phyloP scores from a whole-genome alignment of 306 rosid genomes.

The Carpinus fangiana region DNA sequence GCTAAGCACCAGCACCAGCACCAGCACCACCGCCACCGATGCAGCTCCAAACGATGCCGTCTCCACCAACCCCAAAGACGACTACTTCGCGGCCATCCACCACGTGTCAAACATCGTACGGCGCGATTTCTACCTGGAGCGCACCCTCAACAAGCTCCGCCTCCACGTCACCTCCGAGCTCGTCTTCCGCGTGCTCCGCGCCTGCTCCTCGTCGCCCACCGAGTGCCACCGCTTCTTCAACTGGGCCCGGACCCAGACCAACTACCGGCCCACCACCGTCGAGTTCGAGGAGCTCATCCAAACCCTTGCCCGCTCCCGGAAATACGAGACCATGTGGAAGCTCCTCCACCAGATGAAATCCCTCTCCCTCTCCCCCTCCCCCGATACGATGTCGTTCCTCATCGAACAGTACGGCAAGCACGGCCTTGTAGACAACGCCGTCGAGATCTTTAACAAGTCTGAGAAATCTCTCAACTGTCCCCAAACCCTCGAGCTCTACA shows the following conservation, averaged over 20 bases:
- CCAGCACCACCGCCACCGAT: background rate
- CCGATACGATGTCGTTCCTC: conserved; percentile 58
- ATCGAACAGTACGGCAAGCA: conserved; percentile 71
- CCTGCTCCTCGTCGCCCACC: conserved; percentile 56
- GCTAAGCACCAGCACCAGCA: conserved; percentile 12
- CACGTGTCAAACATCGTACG: conserved; percentile 85
- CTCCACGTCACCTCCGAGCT: conserved; percentile 76
- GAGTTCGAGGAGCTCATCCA: conserved; percentile 81
- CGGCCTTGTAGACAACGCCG: conserved; percentile 71
- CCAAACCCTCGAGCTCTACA: conserved; percentile 53
- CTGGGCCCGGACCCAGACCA: conserved; percentile 73
- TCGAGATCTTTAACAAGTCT: conserved; percentile 64
- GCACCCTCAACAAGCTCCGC: conserved; percentile 87
- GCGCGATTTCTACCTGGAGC: conserved; percentile 87
- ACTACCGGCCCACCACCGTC: conserved; percentile 73
- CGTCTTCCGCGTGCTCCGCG: conserved; percentile 85
- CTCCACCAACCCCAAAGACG: conserved; percentile 39
- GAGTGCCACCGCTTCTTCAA: conserved; percentile 87
- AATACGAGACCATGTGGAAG: conserved; percentile 84
- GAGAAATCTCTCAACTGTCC: conserved; percentile 42
- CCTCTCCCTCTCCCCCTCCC: conserved; percentile 52
- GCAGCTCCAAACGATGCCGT: background rate
- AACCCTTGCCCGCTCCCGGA: conserved; percentile 62
- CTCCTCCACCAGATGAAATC: conserved; percentile 59
- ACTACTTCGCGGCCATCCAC: conserved; percentile 83